Evolutionary conservation across 176 grass and related monocot genomes (phyloP).

Genomic region (Panicum miliaceum): DNA sequence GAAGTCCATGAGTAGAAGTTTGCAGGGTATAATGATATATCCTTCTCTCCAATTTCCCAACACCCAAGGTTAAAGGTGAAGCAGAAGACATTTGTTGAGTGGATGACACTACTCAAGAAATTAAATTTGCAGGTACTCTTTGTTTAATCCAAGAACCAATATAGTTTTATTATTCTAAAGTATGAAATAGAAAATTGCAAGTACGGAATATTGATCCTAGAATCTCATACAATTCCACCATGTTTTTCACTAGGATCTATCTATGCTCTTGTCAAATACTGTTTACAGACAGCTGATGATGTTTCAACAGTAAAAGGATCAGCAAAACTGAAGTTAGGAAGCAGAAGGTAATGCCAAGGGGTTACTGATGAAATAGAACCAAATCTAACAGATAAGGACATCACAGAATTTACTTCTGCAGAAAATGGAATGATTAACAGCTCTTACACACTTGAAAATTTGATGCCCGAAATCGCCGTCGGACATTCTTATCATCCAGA

Average conservation of each 20-base stretch:
- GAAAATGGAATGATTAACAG: not conserved
- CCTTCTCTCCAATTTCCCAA: not conserved
- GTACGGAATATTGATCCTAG: not conserved
- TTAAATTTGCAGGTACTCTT: not conserved
- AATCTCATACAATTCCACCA: not conserved
- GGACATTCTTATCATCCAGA: constrained; percentile 97
- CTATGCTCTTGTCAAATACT: not conserved
- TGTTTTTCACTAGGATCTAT: not conserved
- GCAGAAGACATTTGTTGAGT: not conserved
- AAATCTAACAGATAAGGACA: not conserved
- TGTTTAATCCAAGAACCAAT: not conserved
- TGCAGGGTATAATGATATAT: not conserved
- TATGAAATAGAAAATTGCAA: constrained; percentile 12
- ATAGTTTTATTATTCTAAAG: not conserved
- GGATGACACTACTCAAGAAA: not conserved
- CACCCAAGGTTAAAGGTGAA: not conserved
- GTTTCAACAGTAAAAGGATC: not conserved
- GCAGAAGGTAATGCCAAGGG: not conserved
- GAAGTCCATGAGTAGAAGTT: not conserved
- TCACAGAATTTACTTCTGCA: not conserved
- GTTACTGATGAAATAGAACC: not conserved
- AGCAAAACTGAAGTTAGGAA: constrained; percentile 3
- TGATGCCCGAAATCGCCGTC: constrained; percentile 80
- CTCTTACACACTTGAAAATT: constrained; percentile 84
- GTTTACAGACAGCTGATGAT: not conserved